Evolutionary conservation across 192 early-diverging fungal species (phyloP).

Genomic region (Diversispora eburnea): DNA sequence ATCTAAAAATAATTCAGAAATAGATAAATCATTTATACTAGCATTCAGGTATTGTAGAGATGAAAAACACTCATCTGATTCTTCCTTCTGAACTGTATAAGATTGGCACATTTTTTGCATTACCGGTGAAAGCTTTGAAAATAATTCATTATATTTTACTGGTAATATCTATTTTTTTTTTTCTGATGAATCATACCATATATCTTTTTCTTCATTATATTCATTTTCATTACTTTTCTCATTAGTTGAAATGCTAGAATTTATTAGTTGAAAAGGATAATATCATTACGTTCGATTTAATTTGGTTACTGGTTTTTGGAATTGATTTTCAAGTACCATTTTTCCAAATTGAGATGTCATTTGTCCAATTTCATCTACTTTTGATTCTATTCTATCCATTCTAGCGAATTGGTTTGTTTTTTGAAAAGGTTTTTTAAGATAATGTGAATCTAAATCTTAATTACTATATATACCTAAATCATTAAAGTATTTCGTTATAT

Average conservation of each 20-base stretch:
- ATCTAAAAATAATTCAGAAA: slow-evolving; percentile 7
- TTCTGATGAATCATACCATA: not conserved
- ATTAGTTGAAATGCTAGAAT: not conserved
- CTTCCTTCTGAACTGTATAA: no score
- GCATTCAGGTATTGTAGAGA: slow-evolving; percentile 15
- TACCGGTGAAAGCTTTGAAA: not conserved
- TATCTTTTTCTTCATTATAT: slow-evolving; percentile 10
- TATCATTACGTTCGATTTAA: not conserved
- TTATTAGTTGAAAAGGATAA: not conserved
- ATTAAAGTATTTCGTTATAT: not conserved
- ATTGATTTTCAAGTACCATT: no score
- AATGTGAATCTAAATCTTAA: slow-evolving; percentile 15
- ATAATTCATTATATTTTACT: slow-evolving; percentile 8
- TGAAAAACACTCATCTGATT: no score
- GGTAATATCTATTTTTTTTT: slow-evolving; percentile 20
- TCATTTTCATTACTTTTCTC: not conserved
- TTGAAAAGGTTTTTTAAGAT: slow-evolving; percentile 20
- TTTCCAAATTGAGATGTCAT: no score
- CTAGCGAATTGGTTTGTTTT: not conserved
- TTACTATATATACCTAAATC: slow-evolving; percentile 19
- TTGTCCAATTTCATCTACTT: slow-evolving; percentile 1
- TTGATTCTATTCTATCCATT: not conserved
- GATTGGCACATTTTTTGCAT: not conserved
- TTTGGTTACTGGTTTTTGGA: no score
- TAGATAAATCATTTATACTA: slow-evolving; percentile 10